Base-by-base conservation (phyloP, 2,329 filamentous ascomycete genomes). In the Aspergillus sp. region DNA sequence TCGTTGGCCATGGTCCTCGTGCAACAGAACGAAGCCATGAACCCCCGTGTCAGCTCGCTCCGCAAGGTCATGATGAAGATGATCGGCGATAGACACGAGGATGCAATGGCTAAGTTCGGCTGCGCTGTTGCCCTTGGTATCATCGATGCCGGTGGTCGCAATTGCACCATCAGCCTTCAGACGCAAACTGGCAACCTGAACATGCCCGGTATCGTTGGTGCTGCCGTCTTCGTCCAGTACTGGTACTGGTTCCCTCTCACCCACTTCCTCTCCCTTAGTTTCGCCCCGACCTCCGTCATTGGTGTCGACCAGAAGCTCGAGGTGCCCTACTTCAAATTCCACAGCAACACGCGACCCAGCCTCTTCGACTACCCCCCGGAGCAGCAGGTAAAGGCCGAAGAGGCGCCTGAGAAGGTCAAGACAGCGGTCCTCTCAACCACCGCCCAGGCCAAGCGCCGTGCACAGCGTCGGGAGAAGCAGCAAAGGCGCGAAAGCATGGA, bases 211-310 rank as follows among this genome's bases (percentile, higher is more conserved):
- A 96, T 99, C 67, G 93, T 99, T 17, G 96, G 95, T 68, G 97
- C 97, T 88, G 94, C 92, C 28, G 91, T 99, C 57, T 99, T 99
- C 80, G 96, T 93, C 8, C 95, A 99, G 76, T 99, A 99, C 82
- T 99, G 95, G 95, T 99, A 99, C 82, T 99, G 95, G 95, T 99
- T 99, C 86, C 95, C 95, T 62, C 90, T 98, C 71, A 96, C 95
- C 30, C 95, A 99, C 79, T 99, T 99, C 87, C 78, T 99, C 60
- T 96, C 94, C 0, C 84, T 99, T 63, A 93, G 92, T 71, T 98
- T 99, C 79, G 92, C 91, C n/a, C 95, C 95, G 1, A 99, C 96
- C 1, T 91, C 95, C 1, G 91, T 99, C 72, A 97, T 98, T 69
- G 94, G 91, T 62, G 87, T 99, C 25, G 93, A 99, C 74, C 90